Conservation (phyloP, 768 basidiomycete genomes). For the Lactarius pseudohatsudake region DNA sequence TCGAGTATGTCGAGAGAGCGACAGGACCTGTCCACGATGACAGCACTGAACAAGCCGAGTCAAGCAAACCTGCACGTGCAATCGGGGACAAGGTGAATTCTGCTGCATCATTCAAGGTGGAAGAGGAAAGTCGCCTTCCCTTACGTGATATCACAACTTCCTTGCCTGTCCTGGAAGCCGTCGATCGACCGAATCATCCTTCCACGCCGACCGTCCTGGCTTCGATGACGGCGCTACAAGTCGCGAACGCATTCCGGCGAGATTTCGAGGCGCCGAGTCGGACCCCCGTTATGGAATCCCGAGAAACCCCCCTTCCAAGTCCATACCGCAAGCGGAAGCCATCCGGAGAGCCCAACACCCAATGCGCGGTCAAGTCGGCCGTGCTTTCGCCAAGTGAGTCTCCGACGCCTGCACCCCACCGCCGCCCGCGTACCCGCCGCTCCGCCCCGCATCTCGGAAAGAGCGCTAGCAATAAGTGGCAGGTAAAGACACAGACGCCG, state of each 20-base stretch:
- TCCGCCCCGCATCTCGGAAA: slow-evolving; percentile 24
- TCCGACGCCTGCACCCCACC: neutral
- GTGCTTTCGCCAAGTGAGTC: neutral
- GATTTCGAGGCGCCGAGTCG: neutral
- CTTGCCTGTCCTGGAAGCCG: neutral
- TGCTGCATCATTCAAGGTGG: no score
- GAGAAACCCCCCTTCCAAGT: neutral
- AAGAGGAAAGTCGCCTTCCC: neutral
- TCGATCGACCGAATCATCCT: neutral
- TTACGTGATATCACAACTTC: slow-evolving; percentile 10
- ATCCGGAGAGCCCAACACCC: neutral
- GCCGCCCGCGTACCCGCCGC: slow-evolving; percentile 14
- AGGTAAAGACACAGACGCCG: slow-evolving; percentile 6
- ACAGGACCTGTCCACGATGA: neutral
- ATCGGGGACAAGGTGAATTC: neutral
- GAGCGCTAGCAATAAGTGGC: neutral
- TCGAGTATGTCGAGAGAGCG: neutral
- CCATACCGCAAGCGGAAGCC: slow-evolving; percentile 15
- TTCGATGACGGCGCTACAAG: neutral
- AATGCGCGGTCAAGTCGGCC: neutral
- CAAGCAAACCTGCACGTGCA: neutral
- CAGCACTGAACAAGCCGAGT: neutral
- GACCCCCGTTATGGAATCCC: neutral
- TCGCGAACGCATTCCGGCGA: neutral
- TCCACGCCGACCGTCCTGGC: neutral